These are phyloP conservation scores for Tolypocladium pustulatum DNA, from an alignment of 2,329 filamentous ascomycete species.

Conservation along the genomic window DNA sequence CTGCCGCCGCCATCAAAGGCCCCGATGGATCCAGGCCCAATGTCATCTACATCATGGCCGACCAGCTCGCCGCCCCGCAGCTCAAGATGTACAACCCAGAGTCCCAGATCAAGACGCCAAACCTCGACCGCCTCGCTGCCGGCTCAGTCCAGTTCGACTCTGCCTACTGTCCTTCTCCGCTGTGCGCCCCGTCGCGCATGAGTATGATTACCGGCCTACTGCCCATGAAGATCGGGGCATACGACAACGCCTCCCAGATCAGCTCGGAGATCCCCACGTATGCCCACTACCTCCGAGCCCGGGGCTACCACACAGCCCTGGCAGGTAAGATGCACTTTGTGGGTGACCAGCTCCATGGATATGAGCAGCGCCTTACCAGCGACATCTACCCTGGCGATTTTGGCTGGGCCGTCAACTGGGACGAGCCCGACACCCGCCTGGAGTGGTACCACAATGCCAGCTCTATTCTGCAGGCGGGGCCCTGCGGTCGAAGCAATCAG, in stretches of 20 bases:
- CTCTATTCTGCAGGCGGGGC: constrained; percentile 81
- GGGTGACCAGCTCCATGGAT: constrained; percentile 88
- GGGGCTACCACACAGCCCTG: constrained; percentile 81
- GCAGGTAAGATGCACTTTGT: constrained; percentile 98
- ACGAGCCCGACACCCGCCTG: constrained; percentile 71
- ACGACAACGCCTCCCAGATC: constrained; percentile 83
- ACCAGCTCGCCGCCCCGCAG: constrained; percentile 83
- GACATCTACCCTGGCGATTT: constrained; percentile 94
- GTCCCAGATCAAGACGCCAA: constrained; percentile 85
- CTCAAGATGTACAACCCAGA: constrained; percentile 85
- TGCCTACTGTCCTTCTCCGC: constrained; percentile 86
- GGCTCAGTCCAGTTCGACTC: constrained; percentile 84
- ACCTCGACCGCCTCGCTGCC: constrained; percentile 74
- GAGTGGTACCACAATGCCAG: constrained; percentile 98
- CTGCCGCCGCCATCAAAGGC: constrained; percentile 17
- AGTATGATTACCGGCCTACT: constrained; percentile 89
- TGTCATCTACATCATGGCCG: constrained; percentile 80
- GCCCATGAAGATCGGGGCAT: constrained; percentile 83
- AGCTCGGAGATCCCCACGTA: constrained; percentile 80
- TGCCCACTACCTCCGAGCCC: constrained; percentile 76
- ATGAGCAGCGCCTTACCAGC: constrained; percentile 83
- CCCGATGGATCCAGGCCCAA: constrained; percentile 24
- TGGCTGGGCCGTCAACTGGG: constrained; percentile 94
- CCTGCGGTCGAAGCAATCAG: constrained; percentile 86
- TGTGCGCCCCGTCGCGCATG: constrained; percentile 88